Evolutionary conservation across 2,329 filamentous ascomycete genomes (phyloP), one percentile per base, ranked within the genome.

Genomic region (Arthroderma sp.): DNA sequence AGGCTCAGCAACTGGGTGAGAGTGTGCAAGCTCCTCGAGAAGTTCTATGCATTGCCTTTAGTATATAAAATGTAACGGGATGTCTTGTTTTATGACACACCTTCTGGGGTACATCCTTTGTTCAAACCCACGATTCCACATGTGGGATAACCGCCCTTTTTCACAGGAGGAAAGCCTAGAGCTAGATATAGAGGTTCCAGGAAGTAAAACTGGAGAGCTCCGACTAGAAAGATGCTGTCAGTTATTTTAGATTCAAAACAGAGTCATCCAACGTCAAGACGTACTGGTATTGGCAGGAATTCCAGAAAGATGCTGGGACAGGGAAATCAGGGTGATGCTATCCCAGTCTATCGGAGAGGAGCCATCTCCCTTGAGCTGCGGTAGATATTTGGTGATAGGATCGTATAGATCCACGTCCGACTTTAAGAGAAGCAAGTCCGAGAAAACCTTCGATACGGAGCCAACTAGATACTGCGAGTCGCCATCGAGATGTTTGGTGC

Each of bases 401-500:
- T 63, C 61, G 28, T 73, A 67, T 0, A 72, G 31, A 31, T 72
- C 59, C 2, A 75, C 54, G 0, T 68, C 68, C 15, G 66, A 70
- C 43, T 69, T 69, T 1, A 76, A 55, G 15, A 75, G 53, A 0
- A 74, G 21, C 11, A 74, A 66, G 13, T 68, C 70, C 0, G 74
- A 70, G 25, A 76, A 62, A 0, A 73, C 66, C 17, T 76, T 76
- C 0, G 69, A 69, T 4, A 76, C 62, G 0, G 71, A 76, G 0
- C 72, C 74, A 33, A 76, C 68, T 2, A 75, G 64, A 41, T 74
- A 76, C 61, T 76, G 72, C 0, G 72, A 73, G 56, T 73, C 63
- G 0, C 67, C 64, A 19, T 68, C 60, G 0, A 73, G 39, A 0
- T 63, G 7, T 25, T 65, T 63, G 0, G 71, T 72, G 19, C 71